These are phyloP conservation scores for Cladorrhinum sp. DNA, from an alignment of 2,329 filamentous ascomycete genomes.

Conservation along the genomic window DNA sequence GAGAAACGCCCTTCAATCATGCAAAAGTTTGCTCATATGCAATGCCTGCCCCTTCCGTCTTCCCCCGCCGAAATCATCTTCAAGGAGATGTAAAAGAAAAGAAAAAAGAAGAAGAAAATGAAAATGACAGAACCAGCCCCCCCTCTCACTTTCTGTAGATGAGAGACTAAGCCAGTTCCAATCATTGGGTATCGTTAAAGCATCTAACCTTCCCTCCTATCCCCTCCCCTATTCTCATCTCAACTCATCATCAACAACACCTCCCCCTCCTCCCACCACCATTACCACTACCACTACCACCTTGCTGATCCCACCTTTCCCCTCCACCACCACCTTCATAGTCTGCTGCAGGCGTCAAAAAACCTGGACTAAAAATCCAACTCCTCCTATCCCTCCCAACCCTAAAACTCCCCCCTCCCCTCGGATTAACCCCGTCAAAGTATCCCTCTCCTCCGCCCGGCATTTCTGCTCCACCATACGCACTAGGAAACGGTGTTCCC, in stretches of 20 bases:
- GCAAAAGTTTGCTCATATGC: neutral
- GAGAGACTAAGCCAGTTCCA: neutral
- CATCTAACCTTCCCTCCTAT: neutral
- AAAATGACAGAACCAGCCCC: neutral
- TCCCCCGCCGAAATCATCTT: neutral
- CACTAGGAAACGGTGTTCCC: slow-evolving; percentile 8
- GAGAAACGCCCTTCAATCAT: neutral
- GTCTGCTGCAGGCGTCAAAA: slow-evolving; percentile 42
- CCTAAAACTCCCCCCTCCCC: slow-evolving; percentile 49
- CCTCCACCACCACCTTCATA: neutral
- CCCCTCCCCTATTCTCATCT: neutral
- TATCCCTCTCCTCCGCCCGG: slow-evolving; percentile 34
- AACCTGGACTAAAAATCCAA: slow-evolving; percentile 56
- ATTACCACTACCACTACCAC: neutral
- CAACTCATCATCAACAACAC: neutral
- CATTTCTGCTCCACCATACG: neutral
- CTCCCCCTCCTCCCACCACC: slow-evolving; percentile 1
- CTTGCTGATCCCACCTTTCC: neutral
- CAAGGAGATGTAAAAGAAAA: neutral
- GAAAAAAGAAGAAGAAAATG: neutral
- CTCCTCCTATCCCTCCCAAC: slow-evolving; percentile 56
- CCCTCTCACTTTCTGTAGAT: neutral
- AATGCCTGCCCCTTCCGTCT: too few relatives aligned
- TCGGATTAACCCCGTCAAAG: slow-evolving; percentile 48
- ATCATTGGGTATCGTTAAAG: neutral